These are phyloP conservation scores for Ophiognomonia clavigignenti-juglandacearum DNA, from an alignment of 2,329 filamentous ascomycete species.

Conservation along the genomic window DNA sequence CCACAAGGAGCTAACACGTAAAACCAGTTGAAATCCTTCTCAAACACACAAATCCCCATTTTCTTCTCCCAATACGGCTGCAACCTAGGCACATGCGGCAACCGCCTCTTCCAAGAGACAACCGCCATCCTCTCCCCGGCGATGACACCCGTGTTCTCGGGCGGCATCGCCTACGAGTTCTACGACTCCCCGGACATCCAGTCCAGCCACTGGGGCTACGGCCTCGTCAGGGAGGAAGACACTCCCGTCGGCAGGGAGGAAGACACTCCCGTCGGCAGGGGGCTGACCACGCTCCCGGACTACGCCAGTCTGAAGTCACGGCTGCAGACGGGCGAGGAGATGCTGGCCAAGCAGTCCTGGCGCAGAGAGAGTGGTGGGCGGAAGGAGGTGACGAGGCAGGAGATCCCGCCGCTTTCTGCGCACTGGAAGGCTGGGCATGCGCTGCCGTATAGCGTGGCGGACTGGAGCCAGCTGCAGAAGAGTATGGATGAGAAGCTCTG, in stretches of 20 bases:
- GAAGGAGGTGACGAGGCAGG: neutral
- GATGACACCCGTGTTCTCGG: constrained; percentile 51
- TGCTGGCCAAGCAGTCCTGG: neutral
- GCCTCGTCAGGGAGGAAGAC: too few relatives aligned
- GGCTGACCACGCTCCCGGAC: constrained; percentile 8
- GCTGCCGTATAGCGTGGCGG: constrained; percentile 10
- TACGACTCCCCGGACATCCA: constrained; percentile 41
- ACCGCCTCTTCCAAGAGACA: constrained; percentile 55
- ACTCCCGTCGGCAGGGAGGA: too few relatives aligned
- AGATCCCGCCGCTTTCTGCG: constrained; percentile 7
- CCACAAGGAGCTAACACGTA: neutral
- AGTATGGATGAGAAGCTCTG: constrained; percentile 10
- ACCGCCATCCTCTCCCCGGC: constrained; percentile 48
- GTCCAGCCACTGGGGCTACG: constrained; percentile 23
- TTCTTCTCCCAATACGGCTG: constrained; percentile 64
- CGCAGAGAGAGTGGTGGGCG: neutral
- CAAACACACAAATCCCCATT: constrained; percentile 47
- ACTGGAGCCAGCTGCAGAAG: constrained; percentile 9
- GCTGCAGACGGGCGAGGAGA: constrained; percentile 1
- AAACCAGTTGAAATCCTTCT: constrained; percentile 41
- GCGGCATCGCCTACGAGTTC: constrained; percentile 59
- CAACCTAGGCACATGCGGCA: constrained; percentile 37
- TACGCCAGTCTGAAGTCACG: constrained; percentile 9
- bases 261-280: neutral
- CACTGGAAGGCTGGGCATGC: constrained; percentile 16